Conservation (phyloP, 1,284 basidiomycete genomes). For the Fomes fomentarius region DNA sequence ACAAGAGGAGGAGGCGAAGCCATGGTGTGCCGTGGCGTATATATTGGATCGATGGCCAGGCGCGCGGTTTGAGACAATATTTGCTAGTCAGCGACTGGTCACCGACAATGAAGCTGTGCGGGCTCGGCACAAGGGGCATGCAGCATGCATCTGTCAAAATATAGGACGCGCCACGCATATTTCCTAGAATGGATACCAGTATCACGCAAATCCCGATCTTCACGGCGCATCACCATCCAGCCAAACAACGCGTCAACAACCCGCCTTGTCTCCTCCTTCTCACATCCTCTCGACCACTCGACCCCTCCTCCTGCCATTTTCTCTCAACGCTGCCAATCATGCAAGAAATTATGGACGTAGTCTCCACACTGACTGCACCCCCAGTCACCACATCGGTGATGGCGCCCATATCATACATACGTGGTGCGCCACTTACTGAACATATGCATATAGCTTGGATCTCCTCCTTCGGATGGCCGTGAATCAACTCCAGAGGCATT, state of each 20-base stretch:
- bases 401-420: too few relatives aligned
- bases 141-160: background rate
- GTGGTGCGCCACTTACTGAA: background rate
- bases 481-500: too few relatives aligned
- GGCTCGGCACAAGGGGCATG: background rate
- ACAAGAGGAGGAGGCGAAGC: background rate
- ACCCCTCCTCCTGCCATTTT: background rate
- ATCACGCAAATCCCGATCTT: too few relatives aligned
- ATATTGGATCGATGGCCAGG: slow-evolving; percentile 3
- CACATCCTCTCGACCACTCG: background rate
- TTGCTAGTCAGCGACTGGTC: too few relatives aligned
- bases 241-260: slow-evolving; percentile 22
- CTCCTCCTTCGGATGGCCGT: too few relatives aligned
- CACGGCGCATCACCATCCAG: background rate
- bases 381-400: too few relatives aligned
- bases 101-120: background rate
- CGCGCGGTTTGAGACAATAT: background rate
- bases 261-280: slow-evolving; percentile 1
- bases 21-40: background rate
- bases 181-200: background rate
- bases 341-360: too few relatives aligned
- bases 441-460: too few relatives aligned
- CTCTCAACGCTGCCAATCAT: too few relatives aligned
- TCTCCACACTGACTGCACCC: too few relatives aligned
- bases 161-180: too few relatives aligned